Evolutionary conservation across 192 early-diverging fungal genomes (phyloP), one percentile per base, ranked within the genome.

Genomic region (Coemansia pectinata): DNA sequence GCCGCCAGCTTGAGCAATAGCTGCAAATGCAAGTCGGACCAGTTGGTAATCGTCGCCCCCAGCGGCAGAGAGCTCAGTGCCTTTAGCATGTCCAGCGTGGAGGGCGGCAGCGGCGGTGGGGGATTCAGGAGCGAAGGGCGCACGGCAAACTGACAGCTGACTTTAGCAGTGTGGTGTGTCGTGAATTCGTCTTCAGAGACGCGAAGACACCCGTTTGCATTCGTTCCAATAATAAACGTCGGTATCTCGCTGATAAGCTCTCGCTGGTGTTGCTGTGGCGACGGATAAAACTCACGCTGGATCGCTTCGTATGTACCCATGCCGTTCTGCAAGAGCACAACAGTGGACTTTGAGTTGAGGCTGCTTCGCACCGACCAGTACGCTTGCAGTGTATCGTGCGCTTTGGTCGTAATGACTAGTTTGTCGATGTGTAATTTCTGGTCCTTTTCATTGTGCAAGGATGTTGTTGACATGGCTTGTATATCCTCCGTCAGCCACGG

Each of bases 291-390:
- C 62, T 68, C 57, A 23, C 63, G 52, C 62, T 70, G 72, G 34
- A 91, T 76, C 25, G 87, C 84, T 50, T 88, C 85, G 55, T 82
- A 77, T 27, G 87, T 68, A 19, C 88, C 87, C 84, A 90, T 86
- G 8, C 90, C 91, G 47, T 92, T 92, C 48, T 89, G 89, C 67
- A 92, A 66, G 52, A 92, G 62, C 4, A 90, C 75, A 4, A 92
- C 85, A 0, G 85, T 88, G 0, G 86, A 79, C 62, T 74, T 77
- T 14, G 76, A 65, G 29, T 69, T 59, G 9, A 92, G 70, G 1
- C 90, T 86, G 31, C 72, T 67, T 33, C 71, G 73, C 62, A 90
- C 81, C 27, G 74, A 69, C 38, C 69, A 52, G 14, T 87, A 78
- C 11, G 90, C 88, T 11, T 74, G 73, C 11, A 83, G 64, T 5